Evolutionary conservation across 805 yeast genomes (phyloP).

Genomic region (Candida loeiensis): DNA sequence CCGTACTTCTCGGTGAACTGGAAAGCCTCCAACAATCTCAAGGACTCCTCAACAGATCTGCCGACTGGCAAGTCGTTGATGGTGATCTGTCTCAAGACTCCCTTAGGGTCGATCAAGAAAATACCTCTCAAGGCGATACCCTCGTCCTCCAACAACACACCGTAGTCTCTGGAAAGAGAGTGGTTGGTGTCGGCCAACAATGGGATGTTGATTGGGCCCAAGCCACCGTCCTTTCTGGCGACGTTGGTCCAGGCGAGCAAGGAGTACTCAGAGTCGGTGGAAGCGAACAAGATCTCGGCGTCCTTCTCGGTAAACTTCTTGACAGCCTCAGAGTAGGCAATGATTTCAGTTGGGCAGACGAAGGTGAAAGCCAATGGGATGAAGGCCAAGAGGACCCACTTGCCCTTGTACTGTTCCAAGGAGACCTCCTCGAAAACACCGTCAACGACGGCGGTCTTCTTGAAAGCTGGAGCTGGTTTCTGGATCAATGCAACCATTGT

Average conservation of each 20-base stretch:
- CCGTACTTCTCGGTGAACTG: conserved; percentile 99
- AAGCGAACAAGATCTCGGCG: conserved; percentile 88
- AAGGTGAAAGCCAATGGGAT: conserved; percentile 99
- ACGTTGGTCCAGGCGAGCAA: conserved; percentile 97
- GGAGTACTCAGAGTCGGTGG: conserved; percentile 98
- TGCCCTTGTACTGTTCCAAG: conserved; percentile 93
- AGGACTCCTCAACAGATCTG: conserved; percentile 96
- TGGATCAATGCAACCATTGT: conserved; percentile 86
- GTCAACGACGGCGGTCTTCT: conserved; percentile 95
- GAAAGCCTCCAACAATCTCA: conserved; percentile 98
- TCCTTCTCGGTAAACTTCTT: conserved; percentile 84
- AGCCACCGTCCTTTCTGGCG: conserved; percentile 96
- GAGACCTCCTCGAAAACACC: conserved; percentile 94
- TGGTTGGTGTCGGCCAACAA: conserved; percentile 96
- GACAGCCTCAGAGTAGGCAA: conserved; percentile 96
- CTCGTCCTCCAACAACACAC: conserved; percentile 93
- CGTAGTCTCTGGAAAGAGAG: conserved; percentile 90
- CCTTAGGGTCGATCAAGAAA: conserved; percentile 96
- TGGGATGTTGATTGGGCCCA: conserved; percentile 93
- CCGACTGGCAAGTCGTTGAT: conserved; percentile 99
- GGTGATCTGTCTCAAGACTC: conserved; percentile 92
- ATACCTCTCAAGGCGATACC: conserved; percentile 98
- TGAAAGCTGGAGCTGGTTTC: conserved; percentile 95
- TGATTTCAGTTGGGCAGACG: conserved; percentile 98
- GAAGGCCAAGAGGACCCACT: conserved; percentile 96